Percentiles rank a stretch among this genome's conserved stretches.
Evolutionary conservation across 2,329 filamentous ascomycete species (phyloP).

Genomic region (Samsoniella hepiali): DNA sequence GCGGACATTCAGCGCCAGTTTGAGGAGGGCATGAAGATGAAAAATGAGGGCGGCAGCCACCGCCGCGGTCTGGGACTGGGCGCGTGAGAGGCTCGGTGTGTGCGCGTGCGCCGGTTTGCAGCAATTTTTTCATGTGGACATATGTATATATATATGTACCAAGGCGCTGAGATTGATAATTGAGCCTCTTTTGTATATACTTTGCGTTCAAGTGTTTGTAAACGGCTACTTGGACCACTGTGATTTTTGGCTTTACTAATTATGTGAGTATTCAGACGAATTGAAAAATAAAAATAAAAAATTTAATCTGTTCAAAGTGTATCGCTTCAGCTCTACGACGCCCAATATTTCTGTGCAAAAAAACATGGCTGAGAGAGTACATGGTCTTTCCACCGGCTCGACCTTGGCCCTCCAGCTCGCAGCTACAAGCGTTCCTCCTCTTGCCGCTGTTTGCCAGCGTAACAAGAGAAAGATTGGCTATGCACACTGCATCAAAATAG

Average conservation of each 20-base stretch:
- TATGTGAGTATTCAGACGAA: neutral
- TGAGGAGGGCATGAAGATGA: constrained; percentile 54
- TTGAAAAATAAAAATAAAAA: constrained; percentile 12
- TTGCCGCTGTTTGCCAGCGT: neutral
- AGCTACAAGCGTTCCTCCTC: neutral
- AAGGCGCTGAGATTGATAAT: neutral
- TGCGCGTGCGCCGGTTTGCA: neutral
- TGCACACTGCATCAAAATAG: neutral
- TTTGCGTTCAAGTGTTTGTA: neutral
- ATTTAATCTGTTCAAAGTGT: constrained; percentile 8
- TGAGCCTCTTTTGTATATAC: neutral
- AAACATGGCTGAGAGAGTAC: neutral
- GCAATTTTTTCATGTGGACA: neutral
- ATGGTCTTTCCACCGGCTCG: neutral
- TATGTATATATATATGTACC: constrained; percentile 10
- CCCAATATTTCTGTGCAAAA: neutral
- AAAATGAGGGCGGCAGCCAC: constrained; percentile 48
- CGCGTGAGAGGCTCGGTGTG: constrained; percentile 34
- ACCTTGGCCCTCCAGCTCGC: neutral
- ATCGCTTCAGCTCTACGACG: constrained; percentile 6
- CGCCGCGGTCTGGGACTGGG: constrained; percentile 47
- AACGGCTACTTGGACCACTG: too few species aligned
- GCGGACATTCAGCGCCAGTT: constrained; percentile 56
- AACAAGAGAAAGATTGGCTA: neutral
- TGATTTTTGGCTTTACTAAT: neutral